A percentile compares a stretch with the other conserved stretches of the same genome.
phyloP scores from a whole-genome alignment of 1,284 basidiomycete species.

The Anthracocystis walkeri region DNA sequence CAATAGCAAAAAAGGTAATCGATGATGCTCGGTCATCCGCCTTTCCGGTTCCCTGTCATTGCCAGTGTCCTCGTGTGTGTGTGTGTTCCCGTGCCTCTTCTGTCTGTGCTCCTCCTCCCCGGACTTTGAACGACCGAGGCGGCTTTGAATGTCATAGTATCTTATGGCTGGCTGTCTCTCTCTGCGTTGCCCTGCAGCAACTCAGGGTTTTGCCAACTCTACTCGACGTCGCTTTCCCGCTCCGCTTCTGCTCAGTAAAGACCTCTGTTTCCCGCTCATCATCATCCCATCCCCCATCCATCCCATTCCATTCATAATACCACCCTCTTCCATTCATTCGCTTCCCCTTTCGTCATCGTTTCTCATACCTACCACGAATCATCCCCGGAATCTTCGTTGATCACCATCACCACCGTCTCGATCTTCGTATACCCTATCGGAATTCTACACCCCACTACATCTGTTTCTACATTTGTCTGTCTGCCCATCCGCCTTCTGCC shows the following conservation, averaged over 20 bases:
- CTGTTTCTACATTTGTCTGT: too few relatives aligned
- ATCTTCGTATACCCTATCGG: too few relatives aligned
- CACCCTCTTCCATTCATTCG: too few relatives aligned
- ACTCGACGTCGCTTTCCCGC: background rate
- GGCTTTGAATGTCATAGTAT: background rate
- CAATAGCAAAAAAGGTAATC: background rate
- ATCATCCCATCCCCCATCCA: background rate
- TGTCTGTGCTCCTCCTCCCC: constrained; percentile 8
- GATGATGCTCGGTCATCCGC: constrained; percentile 4
- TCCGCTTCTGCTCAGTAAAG: background rate
- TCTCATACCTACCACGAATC: too few relatives aligned
- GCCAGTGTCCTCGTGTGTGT: background rate
- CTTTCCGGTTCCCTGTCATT: background rate
- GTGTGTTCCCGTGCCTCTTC: background rate
- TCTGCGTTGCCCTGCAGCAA: constrained; percentile 6
- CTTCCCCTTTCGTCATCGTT: too few relatives aligned
- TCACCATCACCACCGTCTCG: too few relatives aligned
- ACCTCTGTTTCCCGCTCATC: background rate
- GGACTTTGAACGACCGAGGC: constrained; percentile 31
- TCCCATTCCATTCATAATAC: background rate
- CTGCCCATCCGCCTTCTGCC: background rate
- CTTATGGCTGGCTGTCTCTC: constrained; percentile 2
- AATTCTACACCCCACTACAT: too few relatives aligned
- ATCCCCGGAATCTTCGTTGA: too few relatives aligned
- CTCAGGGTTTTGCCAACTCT: constrained; percentile 3